Evolutionary conservation across 2,329 filamentous ascomycete genomes (phyloP), one percentile per base, ranked within the genome.

Genomic region (Chrysosphaeria jannelii): DNA sequence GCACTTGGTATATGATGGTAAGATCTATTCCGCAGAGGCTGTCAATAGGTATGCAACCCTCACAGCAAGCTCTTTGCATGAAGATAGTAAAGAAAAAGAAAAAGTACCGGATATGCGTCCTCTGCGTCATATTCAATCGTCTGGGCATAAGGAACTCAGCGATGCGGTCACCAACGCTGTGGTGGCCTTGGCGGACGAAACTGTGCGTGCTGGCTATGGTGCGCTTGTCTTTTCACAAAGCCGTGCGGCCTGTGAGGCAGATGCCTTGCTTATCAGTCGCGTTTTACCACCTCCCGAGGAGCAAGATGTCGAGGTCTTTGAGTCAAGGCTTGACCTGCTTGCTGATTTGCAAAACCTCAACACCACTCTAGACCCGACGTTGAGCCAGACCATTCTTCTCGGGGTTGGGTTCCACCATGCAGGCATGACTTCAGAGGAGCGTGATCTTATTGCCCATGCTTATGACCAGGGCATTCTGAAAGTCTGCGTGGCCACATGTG

Each of bases 371-470:
- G 71, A 79, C 36, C 50, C 56, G 2, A 50, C 51, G 1, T 46
- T 79, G 7, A 57, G 61, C 33, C 59, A 59, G 30, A 71, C 63
- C 0, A 46, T 78, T 3, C 45, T 56, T 0, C 50, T 46, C 23
- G 71, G 71, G 2, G 68, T 75, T 26, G 71, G 63, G 9, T 78
- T 76, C 39, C 71, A 79, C 29, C 40, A 64, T 46, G 63, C 63
- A 21, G 64, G 64, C 8, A 50, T 79, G 34, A 78, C 70, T 0
- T 63, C 56, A 1, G 71, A 79, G 41, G 71, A 79, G 38, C 54
- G 70, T 23, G 68, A 75, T 23, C 43, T 76, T 6, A 54, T 78
- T 25, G 62, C 69, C 3, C 53, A 51, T 17, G 68, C 68, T 8
- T 78, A 75, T 31, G 70, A 78, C 35, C 40, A 46, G 19, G 68